These are phyloP conservation scores for Hypoxylon sp. DNA, from an alignment of 2,329 filamentous ascomycete species.

Conservation along the genomic window DNA sequence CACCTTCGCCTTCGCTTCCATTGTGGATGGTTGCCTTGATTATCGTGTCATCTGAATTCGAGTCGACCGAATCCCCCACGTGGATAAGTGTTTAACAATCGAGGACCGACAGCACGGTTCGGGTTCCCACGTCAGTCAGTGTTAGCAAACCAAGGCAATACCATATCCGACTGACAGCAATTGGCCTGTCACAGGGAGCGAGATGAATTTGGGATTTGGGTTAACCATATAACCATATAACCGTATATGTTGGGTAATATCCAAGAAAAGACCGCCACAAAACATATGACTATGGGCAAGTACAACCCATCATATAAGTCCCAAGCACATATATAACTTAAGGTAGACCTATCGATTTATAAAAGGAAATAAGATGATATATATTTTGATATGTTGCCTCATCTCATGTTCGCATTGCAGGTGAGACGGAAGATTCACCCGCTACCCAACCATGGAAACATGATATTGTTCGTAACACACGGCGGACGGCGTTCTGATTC, in stretches of 20 bases:
- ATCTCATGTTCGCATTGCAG: slow-evolving; percentile 16
- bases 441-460: slow-evolving; percentile 22
- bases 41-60: slow-evolving; percentile 8
- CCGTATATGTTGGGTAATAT: slow-evolving; percentile 16
- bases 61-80: neutral
- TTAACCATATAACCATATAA: slow-evolving; percentile 7
- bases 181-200: slow-evolving; percentile 4
- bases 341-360: slow-evolving; percentile 10
- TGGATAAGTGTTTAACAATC: slow-evolving; percentile 1
- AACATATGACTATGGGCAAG: slow-evolving; percentile 11
- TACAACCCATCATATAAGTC: slow-evolving; percentile 14
- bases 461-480: slow-evolving; percentile 15
- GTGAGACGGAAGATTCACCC: slow-evolving; percentile 20
- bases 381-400: slow-evolving; percentile 17
- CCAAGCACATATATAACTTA: slow-evolving; percentile 1
- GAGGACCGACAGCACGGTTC: neutral
- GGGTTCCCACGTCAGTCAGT: slow-evolving; percentile 18
- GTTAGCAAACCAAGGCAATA: slow-evolving; percentile 25
- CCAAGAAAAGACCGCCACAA: slow-evolving; percentile 18
- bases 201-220: neutral
- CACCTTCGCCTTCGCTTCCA: slow-evolving; percentile 66
- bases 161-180: slow-evolving; percentile 14
- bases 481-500: slow-evolving; percentile 21
- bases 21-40: slow-evolving; percentile 35
- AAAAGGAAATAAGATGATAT: slow-evolving; percentile 14